Base-by-base conservation (phyloP, 768 basidiomycete species). In the Podaxis carcinomalis region DNA sequence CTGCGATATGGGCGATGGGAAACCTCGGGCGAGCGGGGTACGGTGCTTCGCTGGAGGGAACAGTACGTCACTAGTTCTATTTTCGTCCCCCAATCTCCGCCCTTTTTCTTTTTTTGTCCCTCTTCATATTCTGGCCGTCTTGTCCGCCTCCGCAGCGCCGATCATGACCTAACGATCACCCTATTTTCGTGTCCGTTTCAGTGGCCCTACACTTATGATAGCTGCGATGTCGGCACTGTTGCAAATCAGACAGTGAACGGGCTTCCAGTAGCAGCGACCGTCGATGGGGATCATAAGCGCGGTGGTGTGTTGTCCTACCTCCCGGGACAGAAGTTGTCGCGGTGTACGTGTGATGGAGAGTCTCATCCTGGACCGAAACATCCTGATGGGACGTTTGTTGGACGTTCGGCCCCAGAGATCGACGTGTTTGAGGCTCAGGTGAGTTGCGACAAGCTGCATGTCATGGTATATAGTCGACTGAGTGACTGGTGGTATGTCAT, bases 401-500 rank as follows among this genome's bases (percentile, higher is more conserved):
- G 93, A 1, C 79, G 95, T 21, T 73, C 88, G 2, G 92, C 94
- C 4, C 94, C 94, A 1, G 93, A 96, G 72, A 95, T 95, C 54
- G 95, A 96, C 71, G 70, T 96, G 50, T 88, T 96, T 61, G 95
- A 95, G 74, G 93, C 93, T 5, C 86, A 90, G 74, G 85, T 72
- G 62, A 65, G 66, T 49, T 21, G 39, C 28, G n/a, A 23, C 13
- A n/a, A 16, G 32, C 7, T n/a, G 40, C 13, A 42, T 14, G 40
- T 14, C n/a, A 42, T 10, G 11, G 16, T 37, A 39, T 37, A 44
- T 44, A n/a, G 25, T 32, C 32, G 32, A 7, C 32, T 32, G 32
- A 32, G 32, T 19, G 42, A 16, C 16, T 7, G n/a, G 42, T 19
- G 16, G 13, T 14, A 19, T 44, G 25, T 62, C 58, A 25, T 27